These are phyloP conservation scores for Adenanthera pavonina DNA, from an alignment of 306 rosid genomes.

Conservation along the genomic window DNA sequence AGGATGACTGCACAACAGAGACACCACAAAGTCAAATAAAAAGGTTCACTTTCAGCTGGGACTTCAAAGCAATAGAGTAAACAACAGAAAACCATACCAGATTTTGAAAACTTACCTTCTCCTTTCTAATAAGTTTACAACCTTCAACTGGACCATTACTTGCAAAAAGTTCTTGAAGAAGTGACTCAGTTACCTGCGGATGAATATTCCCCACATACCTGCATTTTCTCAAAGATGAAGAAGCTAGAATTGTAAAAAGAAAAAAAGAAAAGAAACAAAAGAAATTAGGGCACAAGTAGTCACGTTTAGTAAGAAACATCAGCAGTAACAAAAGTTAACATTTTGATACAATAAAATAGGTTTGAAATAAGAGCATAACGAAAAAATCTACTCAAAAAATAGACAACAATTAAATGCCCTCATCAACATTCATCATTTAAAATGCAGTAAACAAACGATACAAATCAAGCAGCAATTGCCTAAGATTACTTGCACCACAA, in stretches of 20 bases:
- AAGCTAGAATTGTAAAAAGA: slow-evolving; percentile 55
- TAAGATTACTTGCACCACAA: slow-evolving; percentile 36
- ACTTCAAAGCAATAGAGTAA: slow-evolving; percentile 20
- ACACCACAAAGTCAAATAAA: slow-evolving; percentile 34
- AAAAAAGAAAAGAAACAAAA: slow-evolving; percentile 51
- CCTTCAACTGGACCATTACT: slow-evolving; percentile 92
- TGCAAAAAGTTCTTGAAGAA: slow-evolving; percentile 94
- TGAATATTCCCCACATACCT: slow-evolving; percentile 98
- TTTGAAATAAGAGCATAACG: not conserved
- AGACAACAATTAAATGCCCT: slow-evolving; percentile 15
- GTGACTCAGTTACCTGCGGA: slow-evolving; percentile 91
- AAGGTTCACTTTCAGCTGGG: slow-evolving; percentile 9
- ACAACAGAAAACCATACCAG: slow-evolving; percentile 24
- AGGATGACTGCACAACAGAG: slow-evolving; percentile 83
- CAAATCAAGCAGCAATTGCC: slow-evolving; percentile 13
- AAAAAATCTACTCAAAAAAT: slow-evolving; percentile 5
- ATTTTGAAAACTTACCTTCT: slow-evolving; percentile 60
- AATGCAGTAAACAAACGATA: slow-evolving; percentile 4
- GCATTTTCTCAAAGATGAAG: slow-evolving; percentile 65
- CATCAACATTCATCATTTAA: not conserved
- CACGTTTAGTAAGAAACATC: slow-evolving; percentile 31
- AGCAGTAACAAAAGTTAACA: slow-evolving; percentile 21
- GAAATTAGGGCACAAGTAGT: slow-evolving; percentile 46
- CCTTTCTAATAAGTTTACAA: slow-evolving; percentile 94
- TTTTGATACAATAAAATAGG: slow-evolving; percentile 8